Evolutionary conservation across 352 stramenopile genomes (phyloP), one percentile per base, ranked within the genome.

Genomic region (Phytopythium helicoides): DNA sequence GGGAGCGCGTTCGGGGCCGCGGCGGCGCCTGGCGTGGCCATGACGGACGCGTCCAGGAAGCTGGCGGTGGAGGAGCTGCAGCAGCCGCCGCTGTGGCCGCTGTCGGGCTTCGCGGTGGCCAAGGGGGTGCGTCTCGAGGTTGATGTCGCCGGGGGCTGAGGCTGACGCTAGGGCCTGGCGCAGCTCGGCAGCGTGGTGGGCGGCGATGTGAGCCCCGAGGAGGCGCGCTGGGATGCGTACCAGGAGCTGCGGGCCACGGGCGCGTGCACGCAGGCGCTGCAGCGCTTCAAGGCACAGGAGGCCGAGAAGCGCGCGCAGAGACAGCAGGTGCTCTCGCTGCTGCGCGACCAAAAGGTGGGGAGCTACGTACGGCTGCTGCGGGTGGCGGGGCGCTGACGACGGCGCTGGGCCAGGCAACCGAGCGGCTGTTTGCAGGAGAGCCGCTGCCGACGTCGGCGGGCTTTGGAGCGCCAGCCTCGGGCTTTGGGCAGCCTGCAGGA

Each of bases 21-120:
- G 14, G 46, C 58, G 6, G 14, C 42, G 12, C 26, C 31, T 7
- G 56, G 50, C 18, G 53, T 64, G 16, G 18, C 56, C 4, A 69
- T 80, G 69, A 82, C 77, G 3, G 77, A 89, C 19, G 54, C 72
- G 6, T 64, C 71, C 21, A 73, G 69, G 14, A n/a, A 60, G 5
- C 28, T 86, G 14, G 65, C 76, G 12, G 65, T 90, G 47, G 75
- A 87, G 42, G 80, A 90, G 68, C 65, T 90, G 7, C 58, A 64
- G 11, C 52, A 71, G 23, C 66, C 76, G 23, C 65, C 76, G 2
- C 57, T 81, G 0, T 90, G 77, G 76, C 68, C 69, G 26, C 68
- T 86, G n/a, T 90, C 80, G 21, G 76, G 76, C 10, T 87, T 86
- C 45, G 68, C 66, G 12, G 66, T 90, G 15, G 54, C 73, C 28